phyloP scores from a whole-genome alignment of 1,284 basidiomycete species.

The Apiotrichum laibachii region DNA sequence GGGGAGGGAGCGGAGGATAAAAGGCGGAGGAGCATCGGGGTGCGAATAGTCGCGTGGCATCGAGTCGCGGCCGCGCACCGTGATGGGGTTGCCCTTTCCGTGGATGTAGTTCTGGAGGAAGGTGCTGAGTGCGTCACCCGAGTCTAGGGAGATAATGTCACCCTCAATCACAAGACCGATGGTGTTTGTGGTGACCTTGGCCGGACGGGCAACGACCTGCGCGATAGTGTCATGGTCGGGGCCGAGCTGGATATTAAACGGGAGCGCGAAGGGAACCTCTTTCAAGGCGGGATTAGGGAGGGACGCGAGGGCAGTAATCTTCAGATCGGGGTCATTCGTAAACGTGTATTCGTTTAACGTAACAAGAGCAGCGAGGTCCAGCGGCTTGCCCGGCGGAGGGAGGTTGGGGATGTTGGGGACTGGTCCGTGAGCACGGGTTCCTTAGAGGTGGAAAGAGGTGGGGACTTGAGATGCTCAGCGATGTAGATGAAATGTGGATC shows the following conservation, averaged over 20 bases:
- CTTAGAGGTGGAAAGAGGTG: conserved; percentile 11
- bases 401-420: conserved; percentile 45
- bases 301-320: conserved; percentile 35
- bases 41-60: conserved; percentile 5
- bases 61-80: conserved; percentile 33
- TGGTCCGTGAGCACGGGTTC: conserved; percentile 16
- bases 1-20: conserved; percentile 36
- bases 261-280: conserved; percentile 39
- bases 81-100: conserved; percentile 40
- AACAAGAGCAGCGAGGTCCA: conserved; percentile 43
- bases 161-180: conserved; percentile 38
- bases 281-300: conserved; percentile 34
- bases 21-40: conserved; percentile 29
- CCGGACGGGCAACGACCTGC: conserved; percentile 29
- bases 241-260: conserved; percentile 40
- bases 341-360: conserved; percentile 40
- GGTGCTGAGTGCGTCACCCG: conserved; percentile 22
- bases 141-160: conserved; percentile 26
- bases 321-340: conserved; percentile 25
- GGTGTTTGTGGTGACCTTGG: conserved; percentile 15
- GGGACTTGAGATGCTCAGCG: conserved; percentile 12
- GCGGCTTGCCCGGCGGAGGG: conserved; percentile 37
- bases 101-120: conserved; percentile 45
- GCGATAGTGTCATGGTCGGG: conserved; percentile 32
- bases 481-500: neutral